Evolutionary conservation across 768 basidiomycete genomes (phyloP).

Genomic region (Royoungia palumana): DNA sequence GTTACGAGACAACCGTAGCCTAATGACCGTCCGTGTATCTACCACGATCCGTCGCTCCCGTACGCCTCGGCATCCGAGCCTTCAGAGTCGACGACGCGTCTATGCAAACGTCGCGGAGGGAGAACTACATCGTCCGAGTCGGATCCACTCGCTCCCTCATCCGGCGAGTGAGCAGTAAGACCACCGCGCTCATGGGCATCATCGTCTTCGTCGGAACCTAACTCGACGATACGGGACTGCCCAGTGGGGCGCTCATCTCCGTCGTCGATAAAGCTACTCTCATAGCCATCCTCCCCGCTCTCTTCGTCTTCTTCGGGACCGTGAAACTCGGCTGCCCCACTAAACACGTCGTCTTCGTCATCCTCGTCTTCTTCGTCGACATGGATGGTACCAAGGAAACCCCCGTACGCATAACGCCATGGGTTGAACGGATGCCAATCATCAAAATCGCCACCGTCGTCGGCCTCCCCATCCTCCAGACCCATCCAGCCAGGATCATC

Average conservation of each 20-base stretch:
- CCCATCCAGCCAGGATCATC: constrained; percentile 35
- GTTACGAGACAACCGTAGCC: no score
- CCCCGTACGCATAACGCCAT: constrained; percentile 19
- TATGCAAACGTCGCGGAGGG: background rate
- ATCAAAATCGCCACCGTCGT: constrained; percentile 29
- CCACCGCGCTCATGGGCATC: background rate
- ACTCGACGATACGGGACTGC: background rate
- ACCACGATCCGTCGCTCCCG: constrained; percentile 5
- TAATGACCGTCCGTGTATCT: no score
- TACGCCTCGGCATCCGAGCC: constrained; percentile 13
- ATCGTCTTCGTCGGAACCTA: constrained; percentile 14
- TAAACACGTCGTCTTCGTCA: constrained; percentile 6
- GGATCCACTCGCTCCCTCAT: constrained; percentile 13
- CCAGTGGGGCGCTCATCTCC: constrained; percentile 19
- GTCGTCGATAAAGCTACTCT: constrained; percentile 59
- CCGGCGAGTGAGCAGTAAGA: constrained; percentile 10
- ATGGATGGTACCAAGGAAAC: constrained; percentile 15
- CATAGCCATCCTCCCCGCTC: constrained; percentile 41
- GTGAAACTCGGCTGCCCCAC: background rate
- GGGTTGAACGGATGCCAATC: constrained; percentile 19
- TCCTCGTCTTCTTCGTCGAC: constrained; percentile 27
- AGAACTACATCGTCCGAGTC: background rate
- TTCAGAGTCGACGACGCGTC: constrained; percentile 22
- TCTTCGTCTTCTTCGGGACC: constrained; percentile 18
- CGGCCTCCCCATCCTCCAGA: constrained; percentile 32